Conservation (phyloP, 345 rosid species). For the Carallia brachiata region DNA sequence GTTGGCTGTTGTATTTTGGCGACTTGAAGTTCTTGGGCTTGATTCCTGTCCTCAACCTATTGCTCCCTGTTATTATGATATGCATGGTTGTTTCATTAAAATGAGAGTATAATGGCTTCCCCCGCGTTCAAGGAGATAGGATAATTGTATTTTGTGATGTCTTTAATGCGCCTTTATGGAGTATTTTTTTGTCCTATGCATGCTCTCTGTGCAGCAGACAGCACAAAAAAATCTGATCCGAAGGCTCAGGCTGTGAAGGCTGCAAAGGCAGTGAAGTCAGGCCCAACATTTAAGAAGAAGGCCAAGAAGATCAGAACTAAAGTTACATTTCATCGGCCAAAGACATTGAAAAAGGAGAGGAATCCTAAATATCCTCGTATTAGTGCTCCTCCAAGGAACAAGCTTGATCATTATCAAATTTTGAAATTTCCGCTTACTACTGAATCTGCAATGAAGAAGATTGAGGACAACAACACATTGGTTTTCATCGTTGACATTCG, state of each 20-base stretch:
- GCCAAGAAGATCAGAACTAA: slow-evolving; percentile 74
- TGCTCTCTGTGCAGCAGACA: slow-evolving; percentile 36
- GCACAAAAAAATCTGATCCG: slow-evolving; percentile 61
- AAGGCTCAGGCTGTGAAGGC: slow-evolving; percentile 90
- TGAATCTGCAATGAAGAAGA: slow-evolving; percentile 92
- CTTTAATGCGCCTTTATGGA: too few relatives aligned
- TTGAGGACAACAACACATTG: slow-evolving; percentile 91
- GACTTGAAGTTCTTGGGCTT: not conserved
- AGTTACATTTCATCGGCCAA: slow-evolving; percentile 92
- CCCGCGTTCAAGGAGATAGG: too few relatives aligned
- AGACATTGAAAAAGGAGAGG: slow-evolving; percentile 78
- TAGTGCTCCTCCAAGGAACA: slow-evolving; percentile 88
- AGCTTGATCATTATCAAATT: slow-evolving; percentile 89
- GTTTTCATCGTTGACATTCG: slow-evolving; percentile 95
- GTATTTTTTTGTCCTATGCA: too few relatives aligned
- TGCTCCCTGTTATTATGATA: too few relatives aligned
- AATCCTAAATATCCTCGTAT: slow-evolving; percentile 71
- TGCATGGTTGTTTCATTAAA: too few relatives aligned
- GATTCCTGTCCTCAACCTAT: not conserved
- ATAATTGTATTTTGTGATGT: too few relatives aligned
- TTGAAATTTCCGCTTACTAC: slow-evolving; percentile 92
- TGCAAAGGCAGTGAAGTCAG: slow-evolving; percentile 85
- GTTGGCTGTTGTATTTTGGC: too few relatives aligned
- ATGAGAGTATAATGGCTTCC: too few relatives aligned
- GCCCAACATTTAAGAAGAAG: slow-evolving; percentile 71